Evolutionary conservation across 2,329 filamentous ascomycete species (phyloP).

Genomic region (Hypoxylon sp.): DNA sequence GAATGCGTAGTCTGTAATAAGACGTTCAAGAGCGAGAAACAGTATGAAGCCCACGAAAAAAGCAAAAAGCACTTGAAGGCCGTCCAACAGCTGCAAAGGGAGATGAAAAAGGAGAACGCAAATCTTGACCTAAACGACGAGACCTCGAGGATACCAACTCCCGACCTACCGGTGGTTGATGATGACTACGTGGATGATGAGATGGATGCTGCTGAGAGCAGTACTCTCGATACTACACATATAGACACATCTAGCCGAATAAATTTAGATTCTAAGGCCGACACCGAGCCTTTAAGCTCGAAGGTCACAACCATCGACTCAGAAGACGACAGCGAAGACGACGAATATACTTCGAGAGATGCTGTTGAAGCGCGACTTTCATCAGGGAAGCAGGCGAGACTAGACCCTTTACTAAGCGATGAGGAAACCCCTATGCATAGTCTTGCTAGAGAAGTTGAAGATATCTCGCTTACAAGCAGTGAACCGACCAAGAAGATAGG

Average conservation of each 20-base stretch:
- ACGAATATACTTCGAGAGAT: constrained; percentile 65
- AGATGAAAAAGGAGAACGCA: constrained; percentile 86
- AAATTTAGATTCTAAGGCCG: constrained; percentile 23
- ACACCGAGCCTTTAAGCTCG: constrained; percentile 26
- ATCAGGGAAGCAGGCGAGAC: constrained; percentile 27
- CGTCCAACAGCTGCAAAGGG: constrained; percentile 81
- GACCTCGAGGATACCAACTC: constrained; percentile 6
- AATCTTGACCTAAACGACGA: constrained; percentile 66
- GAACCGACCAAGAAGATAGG: constrained; percentile 61
- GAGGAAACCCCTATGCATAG: constrained; percentile 26
- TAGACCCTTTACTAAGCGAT: constrained; percentile 34
- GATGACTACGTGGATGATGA: constrained; percentile 21
- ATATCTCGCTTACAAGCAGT: constrained; percentile 50
- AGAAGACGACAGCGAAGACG: constrained; percentile 49
- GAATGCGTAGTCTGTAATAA: constrained; percentile 85
- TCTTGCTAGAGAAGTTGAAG: constrained; percentile 42
- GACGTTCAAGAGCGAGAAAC: constrained; percentile 90
- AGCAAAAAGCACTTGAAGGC: constrained; percentile 97
- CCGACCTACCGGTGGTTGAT: constrained; percentile 19
- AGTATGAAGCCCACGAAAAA: constrained; percentile 91
- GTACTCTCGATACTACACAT: constrained; percentile 3
- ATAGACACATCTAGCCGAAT: constrained; percentile 20
- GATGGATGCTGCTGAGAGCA: constrained; percentile 7
- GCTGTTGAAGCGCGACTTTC: constrained; percentile 61
- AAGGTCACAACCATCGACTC: constrained; percentile 29